Base-by-base conservation (phyloP, 2,329 filamentous ascomycete species). In the Geoglossum cookeanum region DNA sequence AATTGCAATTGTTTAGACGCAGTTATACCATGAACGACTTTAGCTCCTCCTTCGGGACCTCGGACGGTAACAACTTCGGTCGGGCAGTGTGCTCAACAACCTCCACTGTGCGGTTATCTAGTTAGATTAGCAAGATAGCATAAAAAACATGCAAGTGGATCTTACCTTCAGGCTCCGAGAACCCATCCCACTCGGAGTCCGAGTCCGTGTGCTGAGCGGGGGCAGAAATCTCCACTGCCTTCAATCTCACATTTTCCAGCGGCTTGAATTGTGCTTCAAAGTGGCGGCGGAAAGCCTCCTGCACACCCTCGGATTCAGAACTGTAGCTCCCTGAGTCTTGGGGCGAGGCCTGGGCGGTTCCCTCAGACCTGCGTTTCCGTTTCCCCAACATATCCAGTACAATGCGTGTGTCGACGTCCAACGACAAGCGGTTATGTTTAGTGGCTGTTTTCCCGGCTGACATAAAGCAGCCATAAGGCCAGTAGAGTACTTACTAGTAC, bases 231-330 rank as follows among this genome's bases (percentile, higher is more conserved):
- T 37, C 35, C 3, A 13, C 27, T 15, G 44, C 33, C 27, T 45
- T 30, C n/a, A 39, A 17, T 5, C 17, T 45, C 37, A 32, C 8
- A 2, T 69, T 67, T 45, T 74, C 74, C 44, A 95, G 69, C 7
- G 91, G 88, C 66, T 81, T 79, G 72, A 96, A 97, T 66, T 85
- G 83, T 32, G 87, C 80, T 70, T 96, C 92, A 66, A 97, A 97
- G 67, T 91, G 85, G 63, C 80, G 80, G 58, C 83, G 81, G 65
- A 98, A 87, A 58, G 90, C 78, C 58, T 84, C 87, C 63, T 87
- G 81, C 11, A 85, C 76, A 59, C 82, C 77, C 61, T 78, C 73
- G 45, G 64, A 58, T 29, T 61, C 62, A 33, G 62, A 60, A 4
- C 62, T 60, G 33, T 62, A 59, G 32, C 63, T 58, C 42, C 65